Evolutionary conservation across 768 basidiomycete genomes (phyloP).

Genomic region (Boletus barrowsii): DNA sequence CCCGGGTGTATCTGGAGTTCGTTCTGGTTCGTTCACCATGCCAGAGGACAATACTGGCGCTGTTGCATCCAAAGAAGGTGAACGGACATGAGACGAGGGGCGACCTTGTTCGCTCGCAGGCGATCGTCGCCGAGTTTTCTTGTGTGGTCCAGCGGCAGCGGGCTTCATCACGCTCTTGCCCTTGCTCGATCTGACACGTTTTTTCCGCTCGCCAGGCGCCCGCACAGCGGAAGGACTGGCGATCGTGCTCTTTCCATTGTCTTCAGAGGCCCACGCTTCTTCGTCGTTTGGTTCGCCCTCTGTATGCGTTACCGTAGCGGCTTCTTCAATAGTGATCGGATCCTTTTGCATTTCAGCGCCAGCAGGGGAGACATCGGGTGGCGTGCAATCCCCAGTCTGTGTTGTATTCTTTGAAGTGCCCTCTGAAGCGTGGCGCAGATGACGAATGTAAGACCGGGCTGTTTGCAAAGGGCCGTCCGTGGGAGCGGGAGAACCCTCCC

Average conservation of each 20-base stretch:
- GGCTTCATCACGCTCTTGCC: constrained; percentile 10
- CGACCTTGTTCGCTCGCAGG: constrained; percentile 15
- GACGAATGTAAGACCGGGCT: constrained; percentile 11
- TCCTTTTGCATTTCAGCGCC: constrained; percentile 15
- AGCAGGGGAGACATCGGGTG: constrained; percentile 16
- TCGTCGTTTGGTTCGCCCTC: constrained; percentile 41
- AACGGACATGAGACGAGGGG: not conserved
- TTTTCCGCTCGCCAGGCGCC: constrained; percentile 14
- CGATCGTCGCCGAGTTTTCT: constrained; percentile 11
- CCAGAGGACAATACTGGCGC: not conserved
- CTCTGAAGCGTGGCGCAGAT: constrained; percentile 14
- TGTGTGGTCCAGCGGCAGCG: not conserved
- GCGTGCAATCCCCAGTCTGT: constrained; percentile 15
- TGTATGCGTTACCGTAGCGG: not conserved
- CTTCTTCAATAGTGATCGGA: constrained; percentile 1
- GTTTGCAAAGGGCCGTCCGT: not conserved
- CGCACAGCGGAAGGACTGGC: constrained; percentile 6
- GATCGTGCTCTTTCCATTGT: constrained; percentile 29
- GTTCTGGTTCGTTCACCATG: constrained; percentile 5
- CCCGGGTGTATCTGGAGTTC: constrained; percentile 1
- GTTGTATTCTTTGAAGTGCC: constrained; percentile 25
- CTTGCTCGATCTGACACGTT: constrained; percentile 26
- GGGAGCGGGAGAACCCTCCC: constrained; percentile 1
- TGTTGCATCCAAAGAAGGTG: not conserved
- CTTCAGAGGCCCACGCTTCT: constrained; percentile 66